Evolutionary conservation across 805 yeast genomes (phyloP), one percentile per base, ranked within the genome.

Genomic region (Ogataea trehalophila): DNA sequence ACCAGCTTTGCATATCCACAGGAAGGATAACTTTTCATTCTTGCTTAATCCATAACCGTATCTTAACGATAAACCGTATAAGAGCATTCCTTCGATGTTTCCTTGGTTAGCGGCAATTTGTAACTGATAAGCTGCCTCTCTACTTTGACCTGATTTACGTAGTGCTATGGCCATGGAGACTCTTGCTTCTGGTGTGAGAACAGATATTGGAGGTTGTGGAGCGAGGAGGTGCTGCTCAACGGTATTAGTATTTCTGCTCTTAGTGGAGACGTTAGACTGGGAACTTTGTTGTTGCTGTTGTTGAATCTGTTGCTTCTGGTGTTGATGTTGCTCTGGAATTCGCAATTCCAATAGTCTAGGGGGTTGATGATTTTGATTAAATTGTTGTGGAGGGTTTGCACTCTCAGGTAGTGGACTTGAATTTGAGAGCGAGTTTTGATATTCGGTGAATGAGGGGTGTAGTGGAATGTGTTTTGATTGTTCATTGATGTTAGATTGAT

Each of bases 111-210:
- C 85, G 1, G 87, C 85, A 31, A 75, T 70, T 52, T 79, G 81
- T 46, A 87, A 67, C 54, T 82, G 87, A 55, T 81, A 79, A 1
- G 90, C 75, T 3, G 89, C 83, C 56, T 83, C 92, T 41, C 81
- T 73, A 35, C 79, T 75, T 44, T 82, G 77, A 1, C 87, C 88
- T 33, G 74, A 64, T 37, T 74, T 74, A 45, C 86, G 71, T 42
- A 80, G 66, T 16, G 73, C 72, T 8, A 72, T 65, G 0, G 85
- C 85, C 51, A 69, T 54, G 14, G 66, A 60, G 1, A 73, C 72
- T 42, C 77, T 56, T 8, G 69, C 54, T 36, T 59, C 60, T 5
- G 67, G 63, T 2, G 63, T 53, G 33, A 58, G 37, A 1, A 48
- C 45, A 40, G 58, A 54, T 5, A 44, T 42, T 20, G 46, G 42